Conservation (phyloP, 768 basidiomycete genomes). For the Butyriboletus loyo region DNA sequence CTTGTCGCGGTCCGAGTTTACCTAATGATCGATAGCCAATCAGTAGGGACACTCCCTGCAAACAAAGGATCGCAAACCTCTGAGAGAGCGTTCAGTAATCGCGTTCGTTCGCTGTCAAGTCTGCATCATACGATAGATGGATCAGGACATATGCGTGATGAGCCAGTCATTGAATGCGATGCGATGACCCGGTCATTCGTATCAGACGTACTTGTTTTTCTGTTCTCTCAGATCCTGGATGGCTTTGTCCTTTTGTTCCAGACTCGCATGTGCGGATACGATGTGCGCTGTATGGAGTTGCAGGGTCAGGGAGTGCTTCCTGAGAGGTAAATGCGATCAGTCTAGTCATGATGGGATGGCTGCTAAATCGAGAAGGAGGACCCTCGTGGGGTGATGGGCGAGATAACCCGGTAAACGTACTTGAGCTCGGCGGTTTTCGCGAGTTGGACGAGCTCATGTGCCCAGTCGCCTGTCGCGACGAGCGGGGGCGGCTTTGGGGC, state of each 20-base stretch:
- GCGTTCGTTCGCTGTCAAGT: slow-evolving; percentile 72
- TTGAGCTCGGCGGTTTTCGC: slow-evolving; percentile 88
- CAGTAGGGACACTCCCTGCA: slow-evolving; percentile 7
- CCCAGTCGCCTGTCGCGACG: slow-evolving; percentile 84
- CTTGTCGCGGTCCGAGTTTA: slow-evolving; percentile 83
- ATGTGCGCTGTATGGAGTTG: slow-evolving; percentile 88
- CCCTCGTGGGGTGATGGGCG: background rate
- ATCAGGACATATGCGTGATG: slow-evolving; percentile 10
- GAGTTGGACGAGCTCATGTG: slow-evolving; percentile 78
- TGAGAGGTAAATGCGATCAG: slow-evolving; percentile 27
- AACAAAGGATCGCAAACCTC: slow-evolving; percentile 47
- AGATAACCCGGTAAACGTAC: slow-evolving; percentile 43
- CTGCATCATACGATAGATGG: slow-evolving; percentile 32
- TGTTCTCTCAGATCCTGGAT: slow-evolving; percentile 82
- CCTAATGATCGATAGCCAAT: slow-evolving; percentile 36
- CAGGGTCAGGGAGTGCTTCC: slow-evolving; percentile 80
- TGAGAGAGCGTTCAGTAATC: slow-evolving; percentile 62
- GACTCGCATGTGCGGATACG: slow-evolving; percentile 73
- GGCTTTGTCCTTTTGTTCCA: slow-evolving; percentile 74
- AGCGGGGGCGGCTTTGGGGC: slow-evolving; percentile 44
- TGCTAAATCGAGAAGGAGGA: background rate
- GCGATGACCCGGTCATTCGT: background rate
- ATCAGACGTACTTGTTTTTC: slow-evolving; percentile 66
- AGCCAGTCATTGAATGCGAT: background rate
- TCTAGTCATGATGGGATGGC: background rate